These are phyloP conservation scores for Clonostachys sp. DNA, from an alignment of 2,329 filamentous ascomycete genomes.

Conservation along the genomic window DNA sequence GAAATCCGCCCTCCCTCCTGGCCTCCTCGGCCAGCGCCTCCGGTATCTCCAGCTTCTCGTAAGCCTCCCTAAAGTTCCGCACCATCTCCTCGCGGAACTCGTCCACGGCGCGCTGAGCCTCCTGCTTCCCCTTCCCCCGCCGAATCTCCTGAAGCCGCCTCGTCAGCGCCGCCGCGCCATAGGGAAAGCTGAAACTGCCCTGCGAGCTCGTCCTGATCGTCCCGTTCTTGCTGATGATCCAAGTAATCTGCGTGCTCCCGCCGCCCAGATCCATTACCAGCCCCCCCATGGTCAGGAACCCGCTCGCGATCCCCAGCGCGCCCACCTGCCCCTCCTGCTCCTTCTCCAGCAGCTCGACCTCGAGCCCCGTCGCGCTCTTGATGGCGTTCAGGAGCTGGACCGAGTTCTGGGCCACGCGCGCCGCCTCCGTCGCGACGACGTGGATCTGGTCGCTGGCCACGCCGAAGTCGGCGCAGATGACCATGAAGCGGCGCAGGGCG, in stretches of 20 bases:
- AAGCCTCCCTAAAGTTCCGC: constrained; percentile 44
- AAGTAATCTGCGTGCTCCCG: constrained; percentile 66
- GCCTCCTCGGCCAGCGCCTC: constrained; percentile 38
- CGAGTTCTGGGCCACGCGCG: constrained; percentile 20
- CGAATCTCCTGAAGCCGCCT: constrained; percentile 43
- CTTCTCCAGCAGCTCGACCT: constrained; percentile 56
- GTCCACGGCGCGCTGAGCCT: constrained; percentile 37
- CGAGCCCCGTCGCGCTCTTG: constrained; percentile 50
- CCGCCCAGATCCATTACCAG: constrained; percentile 71
- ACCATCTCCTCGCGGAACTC: constrained; percentile 44
- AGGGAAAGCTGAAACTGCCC: constrained; percentile 63
- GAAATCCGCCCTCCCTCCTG: constrained; percentile 39
- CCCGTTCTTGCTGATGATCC: constrained; percentile 51
- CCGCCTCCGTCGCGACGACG: constrained; percentile 23
- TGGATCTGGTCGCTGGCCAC: constrained; percentile 16
- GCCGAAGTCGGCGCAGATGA: constrained; percentile 17
- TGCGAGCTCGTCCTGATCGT: constrained; percentile 42
- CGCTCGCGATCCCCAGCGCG: constrained; percentile 62
- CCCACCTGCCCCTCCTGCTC: constrained; percentile 64
- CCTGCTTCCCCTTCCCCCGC: constrained; percentile 24
- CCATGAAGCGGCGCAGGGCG: constrained; percentile 17
- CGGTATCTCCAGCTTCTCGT: constrained; percentile 47
- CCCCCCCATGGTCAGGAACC: constrained; percentile 54
- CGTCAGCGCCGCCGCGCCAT: constrained; percentile 63
- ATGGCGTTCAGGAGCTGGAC: constrained; percentile 30